Evolutionary conservation across 306 rosid species (phyloP).

Genomic region (Astragalus membranaceus): DNA sequence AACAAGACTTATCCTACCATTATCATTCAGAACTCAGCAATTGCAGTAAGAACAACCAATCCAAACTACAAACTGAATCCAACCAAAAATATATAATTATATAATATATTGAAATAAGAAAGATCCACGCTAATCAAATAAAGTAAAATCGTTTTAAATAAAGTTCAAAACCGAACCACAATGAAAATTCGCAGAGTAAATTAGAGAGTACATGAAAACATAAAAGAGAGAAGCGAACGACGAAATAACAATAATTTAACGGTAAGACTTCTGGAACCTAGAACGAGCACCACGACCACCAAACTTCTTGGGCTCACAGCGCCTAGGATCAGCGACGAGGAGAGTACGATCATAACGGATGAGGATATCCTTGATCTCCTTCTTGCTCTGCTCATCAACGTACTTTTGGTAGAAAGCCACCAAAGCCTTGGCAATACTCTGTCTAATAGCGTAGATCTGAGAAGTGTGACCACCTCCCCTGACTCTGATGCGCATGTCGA

Average conservation of each 20-base stretch:
- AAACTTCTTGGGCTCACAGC: conserved; percentile 90
- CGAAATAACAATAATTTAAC: conserved; percentile 28
- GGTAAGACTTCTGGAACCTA: conserved; percentile 85
- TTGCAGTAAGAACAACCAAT: neutral
- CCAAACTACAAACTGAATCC: neutral
- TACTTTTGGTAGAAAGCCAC: conserved; percentile 78
- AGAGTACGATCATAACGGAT: conserved; percentile 65
- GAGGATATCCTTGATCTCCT: conserved; percentile 83
- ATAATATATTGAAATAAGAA: neutral
- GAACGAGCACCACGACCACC: conserved; percentile 92
- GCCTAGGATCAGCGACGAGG: conserved; percentile 77
- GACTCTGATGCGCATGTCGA: conserved; percentile 72
- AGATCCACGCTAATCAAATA: neutral
- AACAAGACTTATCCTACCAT: neutral
- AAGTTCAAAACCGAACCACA: neutral
- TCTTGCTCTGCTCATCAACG: conserved; percentile 83
- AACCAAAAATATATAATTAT: no score
- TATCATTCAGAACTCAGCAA: neutral
- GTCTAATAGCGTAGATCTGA: conserved; percentile 78
- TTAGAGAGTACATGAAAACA: neutral
- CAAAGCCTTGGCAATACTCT: conserved; percentile 77
- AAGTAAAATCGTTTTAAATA: neutral
- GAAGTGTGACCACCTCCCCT: conserved; percentile 86
- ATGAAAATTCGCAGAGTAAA: neutral
- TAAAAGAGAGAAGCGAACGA: neutral